Base-by-base conservation (phyloP, 768 basidiomycete species). In the Lactarius deliciosus region DNA sequence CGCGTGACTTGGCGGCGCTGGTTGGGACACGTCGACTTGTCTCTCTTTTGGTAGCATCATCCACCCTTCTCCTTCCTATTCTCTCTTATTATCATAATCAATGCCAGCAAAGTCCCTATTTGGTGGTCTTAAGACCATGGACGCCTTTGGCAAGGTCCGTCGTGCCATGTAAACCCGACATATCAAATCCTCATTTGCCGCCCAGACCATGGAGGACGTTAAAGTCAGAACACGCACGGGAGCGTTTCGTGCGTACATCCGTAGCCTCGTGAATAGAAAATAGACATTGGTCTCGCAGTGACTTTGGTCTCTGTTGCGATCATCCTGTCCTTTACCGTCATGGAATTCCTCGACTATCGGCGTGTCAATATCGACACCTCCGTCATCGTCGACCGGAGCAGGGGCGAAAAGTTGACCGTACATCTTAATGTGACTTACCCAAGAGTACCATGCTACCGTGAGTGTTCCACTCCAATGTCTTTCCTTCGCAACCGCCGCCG, bases 151-250 rank as follows among this genome's bases (percentile, higher is more conserved):
- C 69, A 99, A 98, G 89, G 96, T 96, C 73, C 71, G 82, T 72
- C 64, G 18, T 16, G 28, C 36, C 18, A 32, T 2, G 10, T 30
- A 41, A 28, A 28, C 32, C 11, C 50, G 5, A 5, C 5, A 22
- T 13, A 5, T 55, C 38, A 2, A 53, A 56, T 30, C 47, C 43
- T 54, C 57, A 55, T 43, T 18, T 58, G 28, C 40, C 36, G 22
- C 28, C 5, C 73, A 99, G 96, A 99, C 97, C 43, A 93, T 93
- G 77, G 97, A 98, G 75, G 97, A 99, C 82, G 97, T 99, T 69
- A 98, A 98, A 81, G 93, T 99, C 79, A 95, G 95, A 83, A 98
- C 97, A 40, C 87, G 95, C 65, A 94, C 92, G 56, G 96, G 92
- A 71, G 96, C 92, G 71, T 81, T 95, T 72, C 81, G 95, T 96